These are phyloP conservation scores for Penicillium soppii DNA, from an alignment of 495 filamentous ascomycete species.

Conservation along the genomic window DNA sequence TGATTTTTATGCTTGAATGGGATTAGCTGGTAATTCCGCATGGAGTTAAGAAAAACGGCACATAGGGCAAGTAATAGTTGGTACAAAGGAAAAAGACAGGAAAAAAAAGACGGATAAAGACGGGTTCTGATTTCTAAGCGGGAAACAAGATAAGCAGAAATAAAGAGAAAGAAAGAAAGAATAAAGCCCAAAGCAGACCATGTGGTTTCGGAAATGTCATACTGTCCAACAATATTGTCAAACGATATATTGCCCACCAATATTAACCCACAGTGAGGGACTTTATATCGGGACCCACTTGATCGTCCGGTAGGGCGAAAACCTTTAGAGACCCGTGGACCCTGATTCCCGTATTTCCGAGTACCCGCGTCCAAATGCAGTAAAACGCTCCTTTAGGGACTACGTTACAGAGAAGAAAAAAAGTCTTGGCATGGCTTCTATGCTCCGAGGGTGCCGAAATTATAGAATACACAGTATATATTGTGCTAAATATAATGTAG, in stretches of 20 bases:
- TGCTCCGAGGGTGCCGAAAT: not conserved
- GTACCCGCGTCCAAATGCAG: slow-evolving; percentile 4
- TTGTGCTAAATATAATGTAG: not conserved
- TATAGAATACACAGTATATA: not conserved
- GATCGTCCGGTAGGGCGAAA: slow-evolving; percentile 9
- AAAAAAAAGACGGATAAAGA: not conserved
- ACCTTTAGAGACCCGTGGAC: not conserved
- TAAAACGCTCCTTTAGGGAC: slow-evolving; percentile 3
- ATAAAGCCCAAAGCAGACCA: not conserved
- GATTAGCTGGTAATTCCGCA: not conserved
- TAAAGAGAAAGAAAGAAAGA: not conserved
- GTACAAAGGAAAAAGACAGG: not conserved
- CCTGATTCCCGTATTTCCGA: slow-evolving; percentile 2
- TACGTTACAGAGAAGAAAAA: not conserved
- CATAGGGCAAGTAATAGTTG: no score
- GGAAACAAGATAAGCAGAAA: not conserved
- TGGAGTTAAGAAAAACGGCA: no score
- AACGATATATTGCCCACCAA: not conserved
- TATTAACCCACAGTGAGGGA: slow-evolving; percentile 1
- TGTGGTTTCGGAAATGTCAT: not conserved
- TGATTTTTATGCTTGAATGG: no score
- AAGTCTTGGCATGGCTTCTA: not conserved
- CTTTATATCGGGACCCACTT: slow-evolving; percentile 6
- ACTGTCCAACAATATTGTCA: not conserved
- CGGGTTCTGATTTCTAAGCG: not conserved